These are phyloP conservation scores for Cyclocybe aegerita DNA, from an alignment of 768 basidiomycete species.

Conservation along the genomic window DNA sequence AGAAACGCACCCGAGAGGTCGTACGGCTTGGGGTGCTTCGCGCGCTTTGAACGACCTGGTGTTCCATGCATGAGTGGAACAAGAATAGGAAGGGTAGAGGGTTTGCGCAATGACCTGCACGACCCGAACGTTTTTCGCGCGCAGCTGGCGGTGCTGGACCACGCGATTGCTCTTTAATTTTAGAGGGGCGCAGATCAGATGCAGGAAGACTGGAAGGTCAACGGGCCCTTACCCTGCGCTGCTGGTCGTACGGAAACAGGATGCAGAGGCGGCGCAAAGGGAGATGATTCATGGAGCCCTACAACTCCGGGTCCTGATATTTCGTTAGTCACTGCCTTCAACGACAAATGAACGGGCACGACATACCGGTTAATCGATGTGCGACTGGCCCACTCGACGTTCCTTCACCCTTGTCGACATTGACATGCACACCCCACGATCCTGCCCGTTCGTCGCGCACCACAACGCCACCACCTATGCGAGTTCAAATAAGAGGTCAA, in stretches of 20 bases:
- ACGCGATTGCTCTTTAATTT: too few relatives aligned
- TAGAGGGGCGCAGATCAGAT: too few relatives aligned
- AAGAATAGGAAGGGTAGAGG: not conserved
- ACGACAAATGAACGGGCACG: not conserved
- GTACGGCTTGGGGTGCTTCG: conserved; percentile 10
- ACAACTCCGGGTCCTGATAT: conserved; percentile 9
- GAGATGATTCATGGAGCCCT: not conserved
- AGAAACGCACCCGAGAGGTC: conserved; percentile 4
- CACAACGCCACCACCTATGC: not conserved
- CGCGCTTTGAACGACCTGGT: conserved; percentile 2
- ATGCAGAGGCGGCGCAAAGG: too few relatives aligned
- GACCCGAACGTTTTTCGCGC: not conserved
- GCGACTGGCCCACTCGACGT: conserved; percentile 1
- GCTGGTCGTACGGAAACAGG: too few relatives aligned
- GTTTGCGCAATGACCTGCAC: not conserved
- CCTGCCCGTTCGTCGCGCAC: not conserved
- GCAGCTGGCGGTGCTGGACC: too few relatives aligned
- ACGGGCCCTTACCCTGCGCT: too few relatives aligned
- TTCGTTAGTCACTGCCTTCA: not conserved
- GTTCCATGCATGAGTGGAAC: not conserved
- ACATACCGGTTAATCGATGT: conserved; percentile 12
- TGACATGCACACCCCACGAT: not conserved
- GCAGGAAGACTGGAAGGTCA: too few relatives aligned
- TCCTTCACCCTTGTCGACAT: conserved; percentile 13
- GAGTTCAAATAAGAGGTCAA: not conserved